Base-by-base conservation (phyloP, 148 eudicot species). In the Chenopodium quinoa region DNA sequence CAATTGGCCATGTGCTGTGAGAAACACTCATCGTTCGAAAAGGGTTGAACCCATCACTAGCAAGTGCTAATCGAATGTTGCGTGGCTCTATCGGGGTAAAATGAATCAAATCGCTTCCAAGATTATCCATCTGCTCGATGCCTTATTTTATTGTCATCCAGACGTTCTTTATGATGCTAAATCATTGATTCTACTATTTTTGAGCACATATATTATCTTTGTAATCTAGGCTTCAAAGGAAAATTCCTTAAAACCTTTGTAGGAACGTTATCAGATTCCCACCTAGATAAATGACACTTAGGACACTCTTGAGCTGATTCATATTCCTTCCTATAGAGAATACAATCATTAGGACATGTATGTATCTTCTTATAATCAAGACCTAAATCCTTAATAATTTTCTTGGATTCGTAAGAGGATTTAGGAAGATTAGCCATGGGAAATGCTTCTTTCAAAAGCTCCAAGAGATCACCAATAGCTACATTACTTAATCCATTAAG, bases 21-120 rank as follows among this genome's bases (percentile, higher is more conserved):
- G 7, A 37, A 37, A 37, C 44, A 37, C 44, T 37, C 44, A 37
- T 71, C 50, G 31, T n/a, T 37, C 2, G 47, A 37, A 37, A 37
- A 37, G 44, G 44, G 44, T 37, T 37, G 44, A 37, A 37, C 44
- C 44, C 44, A 37, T 37, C 44, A 37, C 44, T 37, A 7, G 44
- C 74, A 71, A 71, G 74, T 10, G 47, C 74, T 37, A 71, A 71
- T 37, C 74, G 47, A 71, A 71, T 4, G 6, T 71, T 71, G 20
- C 47, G 46, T 2, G 74, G 20, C 0, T 71, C 74, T 31, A 34
- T 32, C 0, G 0, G 46, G 44, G 34, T 12, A 71, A 1, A 4
- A 9, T 25, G 8, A 5, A n/a, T 67, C 71, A 67, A 67, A 67
- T n/a, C 27, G 4, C 71, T 67, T 67, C 71, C 71, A 67, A 67